These are phyloP conservation scores for Tieghemostelium lacteum DNA, from an alignment of 78 protist species.

Conservation along the genomic window DNA sequence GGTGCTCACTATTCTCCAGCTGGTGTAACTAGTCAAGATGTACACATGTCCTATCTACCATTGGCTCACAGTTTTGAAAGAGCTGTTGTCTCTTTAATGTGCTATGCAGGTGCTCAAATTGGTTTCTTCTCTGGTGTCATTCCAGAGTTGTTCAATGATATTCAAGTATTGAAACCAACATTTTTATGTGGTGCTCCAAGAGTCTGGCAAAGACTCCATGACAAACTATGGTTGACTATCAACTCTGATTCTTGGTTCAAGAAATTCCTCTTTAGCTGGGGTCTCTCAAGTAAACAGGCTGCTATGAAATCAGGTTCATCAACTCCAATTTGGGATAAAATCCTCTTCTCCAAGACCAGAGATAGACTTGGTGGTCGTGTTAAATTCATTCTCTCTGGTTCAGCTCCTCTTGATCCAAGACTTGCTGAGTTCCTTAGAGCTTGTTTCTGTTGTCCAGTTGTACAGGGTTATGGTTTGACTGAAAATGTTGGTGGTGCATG, in stretches of 20 bases:
- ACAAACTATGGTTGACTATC: constrained; percentile 67
- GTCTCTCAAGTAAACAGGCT: constrained; percentile 80
- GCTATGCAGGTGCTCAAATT: constrained; percentile 55
- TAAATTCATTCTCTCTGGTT: constrained; percentile 87
- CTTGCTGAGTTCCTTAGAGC: constrained; percentile 84
- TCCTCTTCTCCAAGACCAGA: constrained; percentile 82
- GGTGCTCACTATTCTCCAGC: constrained; percentile 72
- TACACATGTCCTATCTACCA: constrained; percentile 93
- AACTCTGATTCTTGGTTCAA: constrained; percentile 50
- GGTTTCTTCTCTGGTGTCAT: constrained; percentile 90
- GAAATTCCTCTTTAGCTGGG: constrained; percentile 78
- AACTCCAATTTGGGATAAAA: constrained; percentile 84
- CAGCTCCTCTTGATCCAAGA: constrained; percentile 93
- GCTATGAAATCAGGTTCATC: constrained; percentile 36
- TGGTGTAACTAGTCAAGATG: constrained; percentile 58
- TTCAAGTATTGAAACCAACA: constrained; percentile 92
- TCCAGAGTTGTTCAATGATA: constrained; percentile 85
- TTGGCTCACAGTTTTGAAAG: constrained; percentile 97
- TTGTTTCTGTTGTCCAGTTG: constrained; percentile 86
- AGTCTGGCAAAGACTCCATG: constrained; percentile 91
- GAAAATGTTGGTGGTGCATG: constrained; percentile 91
- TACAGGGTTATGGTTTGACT: constrained; percentile 97
- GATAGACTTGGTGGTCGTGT: constrained; percentile 93
- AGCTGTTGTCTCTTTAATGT: constrained; percentile 61
- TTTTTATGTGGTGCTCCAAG: constrained; percentile 96